These are phyloP conservation scores for Hypoxylon sp. DNA, from an alignment of 2,329 filamentous ascomycete species.

Conservation along the genomic window DNA sequence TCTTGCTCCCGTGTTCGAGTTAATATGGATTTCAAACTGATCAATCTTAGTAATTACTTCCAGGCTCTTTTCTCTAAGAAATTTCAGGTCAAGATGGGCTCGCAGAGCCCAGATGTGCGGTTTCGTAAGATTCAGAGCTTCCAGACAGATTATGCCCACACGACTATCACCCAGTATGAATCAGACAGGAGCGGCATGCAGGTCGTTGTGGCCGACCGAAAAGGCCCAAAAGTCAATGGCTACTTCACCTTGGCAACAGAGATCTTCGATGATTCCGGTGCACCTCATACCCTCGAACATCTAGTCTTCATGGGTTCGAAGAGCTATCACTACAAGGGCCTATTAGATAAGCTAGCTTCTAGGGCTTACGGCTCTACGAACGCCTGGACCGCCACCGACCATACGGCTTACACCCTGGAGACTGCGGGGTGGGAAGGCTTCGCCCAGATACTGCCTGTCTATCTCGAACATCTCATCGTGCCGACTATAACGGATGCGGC, in stretches of 20 bases:
- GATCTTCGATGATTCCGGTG: constrained; percentile 96
- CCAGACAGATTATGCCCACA: constrained; percentile 88
- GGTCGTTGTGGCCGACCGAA: constrained; percentile 89
- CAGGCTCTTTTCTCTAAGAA: constrained; percentile 39
- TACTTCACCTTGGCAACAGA: constrained; percentile 97
- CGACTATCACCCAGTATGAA: constrained; percentile 93
- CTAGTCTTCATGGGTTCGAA: constrained; percentile 91
- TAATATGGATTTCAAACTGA: constrained; percentile 27
- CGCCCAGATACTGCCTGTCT: constrained; percentile 91
- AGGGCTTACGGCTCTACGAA: constrained; percentile 95
- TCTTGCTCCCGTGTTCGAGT: constrained; percentile 6
- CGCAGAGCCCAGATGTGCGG: constrained; percentile 63
- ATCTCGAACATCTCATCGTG: constrained; percentile 92
- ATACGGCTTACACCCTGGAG: constrained; percentile 95
- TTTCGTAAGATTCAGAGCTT: constrained; percentile 91
- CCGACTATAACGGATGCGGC: constrained; percentile 93
- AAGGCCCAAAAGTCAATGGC: constrained; percentile 94
- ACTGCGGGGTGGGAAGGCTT: constrained; percentile 98
- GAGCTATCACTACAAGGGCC: constrained; percentile 92
- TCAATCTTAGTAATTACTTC: constrained; percentile 24
- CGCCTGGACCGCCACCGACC: constrained; percentile 96
- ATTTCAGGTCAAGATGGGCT: constrained; percentile 64
- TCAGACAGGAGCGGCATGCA: constrained; percentile 95
- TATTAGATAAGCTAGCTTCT: constrained; percentile 93
- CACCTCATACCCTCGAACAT: constrained; percentile 88